These are phyloP conservation scores for Kentomonas sorsogonicus DNA, from an alignment of 208 protist species.

Conservation along the genomic window DNA sequence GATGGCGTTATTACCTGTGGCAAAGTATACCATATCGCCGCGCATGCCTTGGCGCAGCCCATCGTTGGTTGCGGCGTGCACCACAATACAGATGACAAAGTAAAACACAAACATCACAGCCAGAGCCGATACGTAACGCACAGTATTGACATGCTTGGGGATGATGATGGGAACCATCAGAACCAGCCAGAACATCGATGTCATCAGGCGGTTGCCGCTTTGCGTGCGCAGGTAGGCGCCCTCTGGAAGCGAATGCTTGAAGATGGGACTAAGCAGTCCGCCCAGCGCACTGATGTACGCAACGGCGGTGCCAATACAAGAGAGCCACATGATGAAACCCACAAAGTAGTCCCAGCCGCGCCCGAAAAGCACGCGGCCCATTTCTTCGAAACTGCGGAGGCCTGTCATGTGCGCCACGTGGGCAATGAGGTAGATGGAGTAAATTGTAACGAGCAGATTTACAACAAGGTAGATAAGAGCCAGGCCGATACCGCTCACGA, in stretches of 20 bases:
- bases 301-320: constrained; percentile 46
- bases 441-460: constrained; percentile 30
- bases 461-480: constrained; percentile 40
- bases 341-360: constrained; percentile 39
- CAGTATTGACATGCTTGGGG: constrained; percentile 54
- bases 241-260: constrained; percentile 15
- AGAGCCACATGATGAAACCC: constrained; percentile 34
- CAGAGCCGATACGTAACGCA: constrained; percentile 62
- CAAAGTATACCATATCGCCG: constrained; percentile 22
- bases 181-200: constrained; percentile 35
- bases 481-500: constrained; percentile 42
- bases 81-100: constrained; percentile 53
- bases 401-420: constrained; percentile 27
- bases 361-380: constrained; percentile 41
- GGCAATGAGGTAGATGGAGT: constrained; percentile 49
- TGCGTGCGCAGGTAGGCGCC: constrained; percentile 27
- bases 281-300: constrained; percentile 53
- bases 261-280: constrained; percentile 33
- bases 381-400: constrained; percentile 30
- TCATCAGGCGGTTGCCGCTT: constrained; percentile 40
- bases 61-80: constrained; percentile 34
- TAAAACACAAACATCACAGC: constrained; percentile 52
- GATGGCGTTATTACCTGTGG: constrained; percentile 42
- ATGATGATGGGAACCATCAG: constrained; percentile 60
- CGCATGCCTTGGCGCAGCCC: constrained; percentile 22